Base-by-base conservation (phyloP, 1,139 yeast genomes). In the Pichia sp. region DNA sequence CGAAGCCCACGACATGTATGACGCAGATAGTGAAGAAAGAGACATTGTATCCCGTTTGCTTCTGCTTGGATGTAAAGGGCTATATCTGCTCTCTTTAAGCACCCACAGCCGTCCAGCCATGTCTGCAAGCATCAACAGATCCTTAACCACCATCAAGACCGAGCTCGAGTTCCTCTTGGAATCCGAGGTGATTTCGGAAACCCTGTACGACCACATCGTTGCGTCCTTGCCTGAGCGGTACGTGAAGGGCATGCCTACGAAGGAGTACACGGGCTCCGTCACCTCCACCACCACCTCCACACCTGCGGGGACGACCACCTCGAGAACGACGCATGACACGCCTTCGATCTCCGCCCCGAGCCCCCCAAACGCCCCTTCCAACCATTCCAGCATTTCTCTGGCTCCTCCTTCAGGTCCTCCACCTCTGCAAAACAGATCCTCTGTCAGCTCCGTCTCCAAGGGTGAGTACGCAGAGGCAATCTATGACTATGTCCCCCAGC, bases 151-250 rank as follows among this genome's bases (percentile, higher is more conserved):
- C 13, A 73, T 88, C 53, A 81, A 82, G 67, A 87, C 90, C 12
- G 87, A 90, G 66, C 78, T 90, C 49, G 96, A 88, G 66, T 89
- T 89, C 66, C 74, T 90, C 50, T 73, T 71, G 50, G 96, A 88
- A 61, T 85, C 95, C 1, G 83, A 84, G 45, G 95, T 88, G 48
- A 82, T 90, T 53, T 75, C 84, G 26, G 78, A 79, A 40, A 76
- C 70, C 3, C 77, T 85, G 52, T 85, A 69, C 62, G 70, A 80
- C 22, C 77, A 80, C 54, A 71, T 89, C 26, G 60, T 72, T 50
- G 62, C 61, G 9, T 70, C 81, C 3, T 72, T 90, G 44, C 96
- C 96, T 3, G 67, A 67, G 10, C 79, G 77, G 59, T 85, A 82
- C 66, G 70, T 74, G 25, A 74, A 78, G 45, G 87, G 83, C 25